Base-by-base conservation (phyloP, 495 filamentous ascomycete species). In the Hypoxylon lenormandii region DNA sequence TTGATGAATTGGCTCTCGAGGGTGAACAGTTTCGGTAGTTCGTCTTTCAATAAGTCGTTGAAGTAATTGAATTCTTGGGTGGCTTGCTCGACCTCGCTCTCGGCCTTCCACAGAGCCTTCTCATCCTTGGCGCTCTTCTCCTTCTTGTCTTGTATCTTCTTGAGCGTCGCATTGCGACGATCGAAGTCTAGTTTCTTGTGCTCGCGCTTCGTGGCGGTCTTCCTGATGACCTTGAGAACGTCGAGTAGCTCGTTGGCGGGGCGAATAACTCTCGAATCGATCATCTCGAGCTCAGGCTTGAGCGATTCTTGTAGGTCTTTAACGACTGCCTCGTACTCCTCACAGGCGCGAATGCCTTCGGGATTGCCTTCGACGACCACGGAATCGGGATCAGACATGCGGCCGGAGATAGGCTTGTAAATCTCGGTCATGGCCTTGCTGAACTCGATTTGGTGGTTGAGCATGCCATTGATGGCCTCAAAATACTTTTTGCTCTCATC, bases 171-270 rank as follows among this genome's bases (percentile, higher is more conserved):
- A 42, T 89, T 87, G 77, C 91, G 93, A 48, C 93, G 89, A 75
- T 99, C 95, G 75, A 92, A 97, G 80, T 99, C 95, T 15, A 99
- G 82, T 77, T 97, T 92, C 82, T 99, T 99, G 81, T 99, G 95
- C 64, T 97, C 90, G 70, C 95, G 90, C 81, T 99, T 99, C 52
- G 84, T 80, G 5, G 90, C 88, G 26, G 90, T 88, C 79, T 99
- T 99, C 63, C 92, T 89, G 70, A 97, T 93, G 28, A 92, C 85
- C 81, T 98, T 98, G 80, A 98, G 93, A 49, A 99, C 92, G 72
- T 94, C 94, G 66, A 96, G 83, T 53, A 99, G 85, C 76, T 99
- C 93, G 64, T 97, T 92, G 7, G 95, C 94, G n/a, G 95, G 95
- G 66, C 88, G 89, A 69, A 99, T 92, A 16, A 99, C 87, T 67